phyloP scores from a whole-genome alignment of 176 grass and related monocot species.

The Puccinellia tenuiflora region DNA sequence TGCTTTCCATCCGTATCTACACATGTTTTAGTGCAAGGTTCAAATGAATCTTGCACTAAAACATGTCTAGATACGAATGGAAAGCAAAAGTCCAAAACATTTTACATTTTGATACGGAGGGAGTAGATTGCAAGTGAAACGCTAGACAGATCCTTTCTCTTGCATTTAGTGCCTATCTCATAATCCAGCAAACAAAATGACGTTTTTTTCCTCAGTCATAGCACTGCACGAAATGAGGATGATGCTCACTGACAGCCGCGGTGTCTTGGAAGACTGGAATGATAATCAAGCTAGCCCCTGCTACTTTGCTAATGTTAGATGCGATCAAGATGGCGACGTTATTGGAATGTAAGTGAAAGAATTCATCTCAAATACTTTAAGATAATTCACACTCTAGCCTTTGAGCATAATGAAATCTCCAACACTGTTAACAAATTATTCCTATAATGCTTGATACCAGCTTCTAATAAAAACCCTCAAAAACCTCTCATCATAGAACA shows the following conservation, averaged over 20 bases:
- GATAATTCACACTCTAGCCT: neutral
- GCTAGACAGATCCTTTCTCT: neutral
- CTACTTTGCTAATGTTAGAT: conserved; percentile 30
- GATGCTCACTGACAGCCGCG: conserved; percentile 30
- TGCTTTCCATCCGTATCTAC: no score
- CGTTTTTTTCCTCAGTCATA: conserved; percentile 8
- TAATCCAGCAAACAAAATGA: neutral
- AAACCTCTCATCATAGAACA: conserved; percentile 4
- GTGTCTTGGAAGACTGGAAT: conserved; percentile 44
- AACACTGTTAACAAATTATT: neutral
- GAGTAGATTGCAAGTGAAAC: neutral
- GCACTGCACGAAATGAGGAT: conserved; percentile 56
- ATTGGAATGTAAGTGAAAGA: conserved; percentile 44
- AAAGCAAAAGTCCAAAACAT: no score
- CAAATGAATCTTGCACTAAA: no score
- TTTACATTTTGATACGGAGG: no score
- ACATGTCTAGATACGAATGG: no score
- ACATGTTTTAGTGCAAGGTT: no score
- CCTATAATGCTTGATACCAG: neutral
- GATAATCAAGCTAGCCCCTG: conserved; percentile 66
- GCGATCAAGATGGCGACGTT: conserved; percentile 31
- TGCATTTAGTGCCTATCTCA: neutral
- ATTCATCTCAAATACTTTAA: conserved; percentile 9
- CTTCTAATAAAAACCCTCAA: neutral
- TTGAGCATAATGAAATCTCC: neutral